Evolutionary conservation across 2,329 filamentous ascomycete genomes (phyloP).

Genomic region (Colletotrichum chlorophyti): DNA sequence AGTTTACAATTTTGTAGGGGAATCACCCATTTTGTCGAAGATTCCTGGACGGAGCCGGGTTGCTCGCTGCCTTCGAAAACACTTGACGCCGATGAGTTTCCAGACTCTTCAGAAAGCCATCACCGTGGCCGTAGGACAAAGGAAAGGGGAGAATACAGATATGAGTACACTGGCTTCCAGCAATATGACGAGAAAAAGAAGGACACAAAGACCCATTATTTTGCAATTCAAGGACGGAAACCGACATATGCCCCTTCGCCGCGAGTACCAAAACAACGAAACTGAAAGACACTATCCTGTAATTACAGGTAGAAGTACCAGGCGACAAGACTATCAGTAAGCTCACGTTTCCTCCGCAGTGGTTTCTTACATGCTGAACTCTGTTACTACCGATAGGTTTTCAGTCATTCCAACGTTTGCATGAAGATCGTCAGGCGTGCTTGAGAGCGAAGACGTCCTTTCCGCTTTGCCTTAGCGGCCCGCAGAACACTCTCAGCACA

Average conservation of each 20-base stretch:
- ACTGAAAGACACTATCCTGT: constrained; percentile 39
- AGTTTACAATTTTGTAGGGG: too few species aligned
- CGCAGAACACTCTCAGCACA: constrained; percentile 30
- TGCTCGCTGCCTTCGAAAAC: neutral
- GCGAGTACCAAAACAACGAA: constrained; percentile 42
- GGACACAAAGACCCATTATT: neutral
- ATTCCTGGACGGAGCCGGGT: neutral
- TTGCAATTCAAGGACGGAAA: constrained; percentile 4
- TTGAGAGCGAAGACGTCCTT: constrained; percentile 34
- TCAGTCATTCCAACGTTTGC: constrained; percentile 40
- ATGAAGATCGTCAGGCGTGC: constrained; percentile 44
- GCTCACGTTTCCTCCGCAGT: constrained; percentile 1
- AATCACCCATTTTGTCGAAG: too few species aligned
- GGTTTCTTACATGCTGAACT: rapidly evolving
- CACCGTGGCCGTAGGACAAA: neutral
- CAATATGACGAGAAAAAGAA: neutral
- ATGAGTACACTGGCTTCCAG: neutral
- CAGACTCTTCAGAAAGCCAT: too few species aligned
- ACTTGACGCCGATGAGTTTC: neutral
- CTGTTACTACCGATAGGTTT: constrained; percentile 41
- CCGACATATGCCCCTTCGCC: neutral
- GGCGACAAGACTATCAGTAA: constrained; percentile 49
- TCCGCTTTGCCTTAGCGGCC: constrained; percentile 48
- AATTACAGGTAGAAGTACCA: constrained; percentile 39
- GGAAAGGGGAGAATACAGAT: neutral